Conservation (phyloP, 106 monocot species). For the Narthecium ossifragum region DNA sequence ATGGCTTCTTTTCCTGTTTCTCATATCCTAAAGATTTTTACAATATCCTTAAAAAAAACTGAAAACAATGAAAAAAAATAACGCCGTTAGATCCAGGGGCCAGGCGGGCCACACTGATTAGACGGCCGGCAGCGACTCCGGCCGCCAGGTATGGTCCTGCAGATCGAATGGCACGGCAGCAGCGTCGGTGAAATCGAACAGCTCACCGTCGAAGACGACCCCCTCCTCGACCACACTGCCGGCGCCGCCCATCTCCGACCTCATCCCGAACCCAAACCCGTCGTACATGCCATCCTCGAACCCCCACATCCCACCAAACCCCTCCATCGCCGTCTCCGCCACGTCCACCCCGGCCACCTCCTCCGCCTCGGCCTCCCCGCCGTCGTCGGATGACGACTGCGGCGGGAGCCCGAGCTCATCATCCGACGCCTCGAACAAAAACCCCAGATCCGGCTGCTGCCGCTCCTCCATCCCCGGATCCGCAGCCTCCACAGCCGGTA, state of each 20-base stretch:
- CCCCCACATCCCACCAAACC: conserved; percentile 14
- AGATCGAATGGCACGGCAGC: conserved; percentile 25
- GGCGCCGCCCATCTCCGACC: conserved; percentile 57
- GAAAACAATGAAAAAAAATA: neutral
- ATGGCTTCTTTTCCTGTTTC: neutral
- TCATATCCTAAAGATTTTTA: conserved; percentile 5
- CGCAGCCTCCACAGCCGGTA: neutral
- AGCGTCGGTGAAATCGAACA: conserved; percentile 33
- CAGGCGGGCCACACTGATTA: conserved; percentile 25
- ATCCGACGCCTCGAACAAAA: conserved; percentile 75
- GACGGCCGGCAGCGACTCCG: conserved; percentile 60
- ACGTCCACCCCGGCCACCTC: neutral
- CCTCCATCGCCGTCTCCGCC: conserved; percentile 5
- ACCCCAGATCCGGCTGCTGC: conserved; percentile 49
- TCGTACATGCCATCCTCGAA: conserved; percentile 12
- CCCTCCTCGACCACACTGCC: conserved; percentile 22
- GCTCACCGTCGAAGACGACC: conserved; percentile 18
- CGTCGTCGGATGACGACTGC: conserved; percentile 6
- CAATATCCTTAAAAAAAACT: neutral
- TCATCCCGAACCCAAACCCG: conserved; percentile 28
- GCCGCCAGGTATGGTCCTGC: conserved; percentile 30
- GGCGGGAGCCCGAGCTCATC: conserved; percentile 90
- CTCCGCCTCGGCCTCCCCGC: conserved; percentile 11
- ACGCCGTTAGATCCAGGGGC: neutral
- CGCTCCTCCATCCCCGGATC: neutral